These are phyloP conservation scores for Annulohypoxylon maeteangense DNA, from an alignment of 495 filamentous ascomycete species.

Conservation along the genomic window DNA sequence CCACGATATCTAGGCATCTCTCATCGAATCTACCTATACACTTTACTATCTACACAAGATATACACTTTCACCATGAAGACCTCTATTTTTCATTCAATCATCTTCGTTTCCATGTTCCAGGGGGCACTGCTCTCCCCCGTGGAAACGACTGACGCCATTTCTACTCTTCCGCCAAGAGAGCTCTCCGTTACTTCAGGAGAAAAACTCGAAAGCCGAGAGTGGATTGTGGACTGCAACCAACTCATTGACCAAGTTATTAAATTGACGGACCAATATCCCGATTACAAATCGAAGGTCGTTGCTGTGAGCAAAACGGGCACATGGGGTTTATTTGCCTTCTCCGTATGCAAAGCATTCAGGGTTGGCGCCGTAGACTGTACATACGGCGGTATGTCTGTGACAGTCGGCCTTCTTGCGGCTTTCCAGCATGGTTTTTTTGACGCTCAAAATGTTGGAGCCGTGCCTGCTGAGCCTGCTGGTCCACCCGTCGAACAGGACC, in stretches of 20 bases:
- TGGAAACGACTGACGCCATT: not conserved
- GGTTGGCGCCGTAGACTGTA: not conserved
- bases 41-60: not conserved
- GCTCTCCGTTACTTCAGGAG: not conserved
- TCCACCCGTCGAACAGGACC: not conserved
- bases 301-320: not conserved
- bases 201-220: not conserved
- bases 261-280: not conserved
- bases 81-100: not conserved
- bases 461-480: not conserved
- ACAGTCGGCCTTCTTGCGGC: not conserved
- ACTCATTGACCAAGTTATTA: not conserved
- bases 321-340: not conserved
- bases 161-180: not conserved
- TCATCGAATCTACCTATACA: too few relatives aligned
- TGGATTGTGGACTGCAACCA: not conserved
- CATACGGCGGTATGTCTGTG: not conserved
- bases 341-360: not conserved
- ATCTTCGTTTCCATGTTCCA: not conserved
- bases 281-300: not conserved
- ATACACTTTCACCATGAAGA: not conserved
- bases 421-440: not conserved
- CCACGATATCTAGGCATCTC: too few relatives aligned
- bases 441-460: not conserved
- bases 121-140: not conserved